phyloP scores from a whole-genome alignment of 352 stramenopile genomes.

The Phytopythium aichiense region DNA sequence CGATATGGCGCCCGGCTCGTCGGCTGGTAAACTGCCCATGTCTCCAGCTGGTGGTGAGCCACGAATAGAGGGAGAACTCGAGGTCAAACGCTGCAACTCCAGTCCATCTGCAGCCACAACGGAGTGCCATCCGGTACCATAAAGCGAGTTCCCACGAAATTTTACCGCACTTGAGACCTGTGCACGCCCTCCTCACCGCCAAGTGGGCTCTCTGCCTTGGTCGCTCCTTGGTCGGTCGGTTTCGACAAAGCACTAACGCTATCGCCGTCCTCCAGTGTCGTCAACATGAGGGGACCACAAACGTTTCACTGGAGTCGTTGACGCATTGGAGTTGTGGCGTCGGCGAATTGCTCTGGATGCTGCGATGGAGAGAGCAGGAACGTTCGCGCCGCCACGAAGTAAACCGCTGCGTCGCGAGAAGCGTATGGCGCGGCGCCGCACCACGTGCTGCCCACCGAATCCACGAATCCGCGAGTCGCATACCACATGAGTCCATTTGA shows the following conservation, averaged over 20 bases:
- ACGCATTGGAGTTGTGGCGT: no score
- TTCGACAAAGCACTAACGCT: neutral
- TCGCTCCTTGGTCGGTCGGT: neutral
- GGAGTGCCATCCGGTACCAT: neutral
- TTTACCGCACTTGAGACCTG: neutral
- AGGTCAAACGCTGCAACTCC: neutral
- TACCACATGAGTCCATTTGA: conserved; percentile 5
- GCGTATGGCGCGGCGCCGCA: neutral
- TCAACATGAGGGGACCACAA: no score
- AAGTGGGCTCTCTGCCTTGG: neutral
- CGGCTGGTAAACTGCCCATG: neutral
- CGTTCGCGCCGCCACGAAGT: neutral
- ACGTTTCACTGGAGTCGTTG: no score
- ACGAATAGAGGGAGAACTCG: conserved; percentile 1
- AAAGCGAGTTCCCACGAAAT: neutral
- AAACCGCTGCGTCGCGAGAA: neutral
- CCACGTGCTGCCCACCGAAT: neutral
- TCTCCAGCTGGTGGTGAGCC: neutral
- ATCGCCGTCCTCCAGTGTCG: no score
- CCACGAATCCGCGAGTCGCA: conserved; percentile 4
- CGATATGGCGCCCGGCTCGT: neutral
- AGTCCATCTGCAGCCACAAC: conserved; percentile 4
- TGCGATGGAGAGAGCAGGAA: neutral
- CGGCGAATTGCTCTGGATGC: neutral
- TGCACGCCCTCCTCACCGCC: neutral